These are phyloP conservation scores for Sphagnum fallax DNA, from an alignment of 228 moss, liverwort and hornwort species.

Conservation along the genomic window DNA sequence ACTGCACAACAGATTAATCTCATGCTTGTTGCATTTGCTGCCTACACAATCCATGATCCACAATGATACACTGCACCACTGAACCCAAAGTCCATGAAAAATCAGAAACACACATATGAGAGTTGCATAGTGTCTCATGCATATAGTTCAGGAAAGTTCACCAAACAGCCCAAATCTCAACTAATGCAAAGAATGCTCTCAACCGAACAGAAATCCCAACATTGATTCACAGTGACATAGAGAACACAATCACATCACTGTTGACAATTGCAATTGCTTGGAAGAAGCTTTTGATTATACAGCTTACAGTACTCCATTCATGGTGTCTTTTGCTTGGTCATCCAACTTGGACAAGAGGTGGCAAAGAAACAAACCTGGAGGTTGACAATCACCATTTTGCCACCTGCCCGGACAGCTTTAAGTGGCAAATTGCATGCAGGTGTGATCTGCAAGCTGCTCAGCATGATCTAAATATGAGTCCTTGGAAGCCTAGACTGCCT, in stretches of 20 bases:
- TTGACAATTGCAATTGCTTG: too few relatives aligned
- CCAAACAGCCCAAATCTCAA: too few relatives aligned
- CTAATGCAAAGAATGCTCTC: too few relatives aligned
- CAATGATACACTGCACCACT: too few relatives aligned
- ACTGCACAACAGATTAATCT: background rate
- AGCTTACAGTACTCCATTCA: too few relatives aligned
- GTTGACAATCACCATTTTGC: conserved; percentile 86
- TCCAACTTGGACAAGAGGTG: background rate
- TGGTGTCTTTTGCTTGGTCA: background rate
- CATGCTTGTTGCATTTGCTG: background rate
- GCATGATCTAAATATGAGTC: background rate
- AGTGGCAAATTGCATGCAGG: conserved; percentile 85
- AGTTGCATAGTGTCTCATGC: background rate
- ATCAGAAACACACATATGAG: background rate
- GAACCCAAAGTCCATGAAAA: too few relatives aligned
- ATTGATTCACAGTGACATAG: too few relatives aligned
- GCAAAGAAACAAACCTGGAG: conserved; percentile 44
- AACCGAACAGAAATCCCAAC: too few relatives aligned
- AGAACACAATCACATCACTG: too few relatives aligned
- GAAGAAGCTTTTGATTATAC: too few relatives aligned
- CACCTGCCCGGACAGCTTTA: conserved; percentile 78
- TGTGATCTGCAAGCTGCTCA: conserved; percentile 73
- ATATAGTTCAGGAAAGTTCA: background rate
- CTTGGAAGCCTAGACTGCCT: background rate
- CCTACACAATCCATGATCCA: background rate